Base-by-base conservation (phyloP, 805 yeast species). In the Monosporozyma yasuniensis region DNA sequence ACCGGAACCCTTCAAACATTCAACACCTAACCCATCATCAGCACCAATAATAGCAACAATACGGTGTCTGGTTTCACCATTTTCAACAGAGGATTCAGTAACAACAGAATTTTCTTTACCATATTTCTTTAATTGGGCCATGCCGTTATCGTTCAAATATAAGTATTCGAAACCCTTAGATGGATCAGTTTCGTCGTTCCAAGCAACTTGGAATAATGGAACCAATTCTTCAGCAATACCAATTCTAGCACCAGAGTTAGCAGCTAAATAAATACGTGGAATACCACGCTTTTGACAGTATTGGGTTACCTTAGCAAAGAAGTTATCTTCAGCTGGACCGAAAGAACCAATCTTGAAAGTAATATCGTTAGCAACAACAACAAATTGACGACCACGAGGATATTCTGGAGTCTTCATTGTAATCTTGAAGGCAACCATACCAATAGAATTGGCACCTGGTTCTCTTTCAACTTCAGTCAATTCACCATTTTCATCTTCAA, bases 181-280 rank as follows among this genome's bases (percentile, higher is more conserved):
- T 53, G 88, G 95, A 53, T 80, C 75, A 22, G 71, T 70, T 41
- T 80, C 80, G 58, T 83, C 90, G 58, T 82, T 85, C 99, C 99
- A 93, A 49, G 91, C 88, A 55, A 91, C 96, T 69, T 86, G 81
- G 75, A 81, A 89, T 64, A 79, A 77, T 52, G 96, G 93, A 50
- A 93, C 77, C 55, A 93, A 76, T 70, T 93, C 99, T 60, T 93
- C 98, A 25, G 99, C 99, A 67, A 93, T 80, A 65, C 99, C 99
- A 56, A 93, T 87, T 75, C 99, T 83, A 44, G 99, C 99, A 76
- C 99, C 99, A 53, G 98, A 90, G 78, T 93, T 93, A 27, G 99
- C 99, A 60, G 97, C 87, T 59, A 93, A 75, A 72, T 93, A 93
- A 50, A 93, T 79, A 73, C 99, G 79, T 64, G 99, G 99, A 59